phyloP scores from a whole-genome alignment of 2,329 filamentous ascomycete genomes.

The Cephalotrichum gorgonifer region DNA sequence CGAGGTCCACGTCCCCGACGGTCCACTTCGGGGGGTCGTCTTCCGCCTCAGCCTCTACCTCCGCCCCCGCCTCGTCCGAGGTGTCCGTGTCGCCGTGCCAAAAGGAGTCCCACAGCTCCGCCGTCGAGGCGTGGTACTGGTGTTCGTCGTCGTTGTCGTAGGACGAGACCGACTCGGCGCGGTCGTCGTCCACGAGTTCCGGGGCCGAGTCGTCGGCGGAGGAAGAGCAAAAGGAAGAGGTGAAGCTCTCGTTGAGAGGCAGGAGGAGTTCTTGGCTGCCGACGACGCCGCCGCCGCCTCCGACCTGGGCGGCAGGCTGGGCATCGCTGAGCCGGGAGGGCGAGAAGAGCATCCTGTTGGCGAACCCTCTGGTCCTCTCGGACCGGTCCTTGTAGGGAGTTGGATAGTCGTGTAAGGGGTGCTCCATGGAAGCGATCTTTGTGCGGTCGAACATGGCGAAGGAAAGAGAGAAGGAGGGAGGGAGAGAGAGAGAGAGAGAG shows the following conservation, averaged over 20 bases:
- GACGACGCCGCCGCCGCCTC: too few species aligned
- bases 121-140: constrained; percentile 32
- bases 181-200: constrained; percentile 4
- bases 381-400: too few species aligned
- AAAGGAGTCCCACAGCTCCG: constrained; percentile 42
- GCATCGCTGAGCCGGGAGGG: too few species aligned
- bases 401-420: too few species aligned
- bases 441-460: too few species aligned
- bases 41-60: not conserved
- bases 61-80: not conserved
- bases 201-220: constrained; percentile 5
- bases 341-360: too few species aligned
- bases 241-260: constrained; percentile 2
- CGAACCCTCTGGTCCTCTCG: too few species aligned
- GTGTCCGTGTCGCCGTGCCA: constrained; percentile 19
- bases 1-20: not conserved
- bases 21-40: not conserved
- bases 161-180: constrained; percentile 3
- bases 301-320: too few species aligned
- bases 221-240: not conserved
- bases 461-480: too few species aligned
- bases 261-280: not conserved
- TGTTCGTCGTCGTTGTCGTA: constrained; percentile 37
- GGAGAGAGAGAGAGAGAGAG: too few species aligned
- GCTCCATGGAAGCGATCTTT: too few species aligned